phyloP scores from a whole-genome alignment of 208 protist species.

The Wallacemonas rigidus region DNA sequence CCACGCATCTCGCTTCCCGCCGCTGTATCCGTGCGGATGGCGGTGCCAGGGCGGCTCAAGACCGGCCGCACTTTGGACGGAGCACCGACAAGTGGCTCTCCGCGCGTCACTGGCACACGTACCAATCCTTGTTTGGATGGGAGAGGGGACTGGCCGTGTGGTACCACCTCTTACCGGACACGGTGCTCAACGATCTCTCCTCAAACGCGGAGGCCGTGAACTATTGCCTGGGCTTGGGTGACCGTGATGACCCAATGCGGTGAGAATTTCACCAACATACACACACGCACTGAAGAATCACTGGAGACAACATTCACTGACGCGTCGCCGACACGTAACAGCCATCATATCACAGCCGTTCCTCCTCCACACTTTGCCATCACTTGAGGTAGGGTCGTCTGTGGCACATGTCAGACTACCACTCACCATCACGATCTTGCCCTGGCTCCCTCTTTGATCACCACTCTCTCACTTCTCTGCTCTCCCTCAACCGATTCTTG shows the following conservation, averaged over 20 bases:
- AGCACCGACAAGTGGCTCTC: neutral
- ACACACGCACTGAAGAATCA: too few species aligned
- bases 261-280: too few species aligned
- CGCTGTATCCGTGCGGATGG: neutral
- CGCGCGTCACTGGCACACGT: conserved; percentile 34
- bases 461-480: conserved; percentile 12
- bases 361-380: too few species aligned
- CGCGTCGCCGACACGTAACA: too few species aligned
- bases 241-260: neutral
- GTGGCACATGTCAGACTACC: too few species aligned
- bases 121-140: conserved; percentile 54
- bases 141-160: conserved; percentile 42
- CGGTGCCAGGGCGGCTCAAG: too few species aligned
- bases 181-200: conserved; percentile 33
- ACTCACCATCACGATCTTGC: too few species aligned
- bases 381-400: too few species aligned
- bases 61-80: neutral
- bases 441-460: too few species aligned
- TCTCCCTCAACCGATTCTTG: neutral
- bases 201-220: conserved; percentile 37
- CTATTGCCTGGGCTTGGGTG: conserved; percentile 25
- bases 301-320: too few species aligned
- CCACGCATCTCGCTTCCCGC: neutral
- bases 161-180: conserved; percentile 37
- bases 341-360: too few species aligned